A percentile compares a stretch with the other conserved stretches of the same genome.
Conservation (phyloP, 2,329 filamentous ascomycete species). For the Talaromyces pinophilus region DNA sequence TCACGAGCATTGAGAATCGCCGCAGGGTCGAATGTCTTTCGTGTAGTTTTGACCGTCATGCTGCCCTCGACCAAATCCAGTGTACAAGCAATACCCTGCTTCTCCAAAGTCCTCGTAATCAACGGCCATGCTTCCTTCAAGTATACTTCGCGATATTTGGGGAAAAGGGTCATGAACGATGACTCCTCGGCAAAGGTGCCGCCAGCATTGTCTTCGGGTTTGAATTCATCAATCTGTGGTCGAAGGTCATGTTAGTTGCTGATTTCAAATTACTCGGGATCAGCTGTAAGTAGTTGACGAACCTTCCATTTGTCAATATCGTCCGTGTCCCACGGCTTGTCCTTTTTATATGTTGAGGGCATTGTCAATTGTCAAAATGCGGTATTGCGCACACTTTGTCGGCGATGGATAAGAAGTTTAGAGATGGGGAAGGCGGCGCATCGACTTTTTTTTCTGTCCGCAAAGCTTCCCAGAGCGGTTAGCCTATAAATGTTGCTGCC, state of each 20-base stretch:
- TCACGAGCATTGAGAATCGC: slow-evolving; percentile 92
- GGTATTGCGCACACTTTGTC: not conserved
- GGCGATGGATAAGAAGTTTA: slow-evolving; percentile 16
- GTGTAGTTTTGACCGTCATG: slow-evolving; percentile 95
- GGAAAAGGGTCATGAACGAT: slow-evolving; percentile 79
- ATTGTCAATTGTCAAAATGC: slow-evolving; percentile 51
- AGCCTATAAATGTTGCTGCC: not conserved
- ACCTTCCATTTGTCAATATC: slow-evolving; percentile 97
- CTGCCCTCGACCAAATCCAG: slow-evolving; percentile 93
- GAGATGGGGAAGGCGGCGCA: slow-evolving; percentile 11
- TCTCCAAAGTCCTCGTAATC: slow-evolving; percentile 82
- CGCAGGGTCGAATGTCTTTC: slow-evolving; percentile 87
- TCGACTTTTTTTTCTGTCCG: slow-evolving; percentile 21
- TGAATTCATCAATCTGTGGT: slow-evolving; percentile 73
- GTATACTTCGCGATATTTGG: slow-evolving; percentile 95
- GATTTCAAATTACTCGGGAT: not conserved
- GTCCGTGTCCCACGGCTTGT: slow-evolving; percentile 94
- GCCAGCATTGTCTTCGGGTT: slow-evolving; percentile 76
- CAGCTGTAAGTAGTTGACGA: slow-evolving; percentile 15
- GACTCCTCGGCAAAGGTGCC: slow-evolving; percentile 93
- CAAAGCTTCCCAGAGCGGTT: slow-evolving; percentile 15
- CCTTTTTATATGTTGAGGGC: slow-evolving; percentile 85
- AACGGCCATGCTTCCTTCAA: slow-evolving; percentile 91
- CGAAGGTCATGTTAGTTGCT: not conserved
- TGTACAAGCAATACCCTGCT: slow-evolving; percentile 83